Evolutionary conservation across 75 land plant species (phyloP), one percentile per base, ranked within the genome.

Genomic region (Isoetes taiwanensis): DNA sequence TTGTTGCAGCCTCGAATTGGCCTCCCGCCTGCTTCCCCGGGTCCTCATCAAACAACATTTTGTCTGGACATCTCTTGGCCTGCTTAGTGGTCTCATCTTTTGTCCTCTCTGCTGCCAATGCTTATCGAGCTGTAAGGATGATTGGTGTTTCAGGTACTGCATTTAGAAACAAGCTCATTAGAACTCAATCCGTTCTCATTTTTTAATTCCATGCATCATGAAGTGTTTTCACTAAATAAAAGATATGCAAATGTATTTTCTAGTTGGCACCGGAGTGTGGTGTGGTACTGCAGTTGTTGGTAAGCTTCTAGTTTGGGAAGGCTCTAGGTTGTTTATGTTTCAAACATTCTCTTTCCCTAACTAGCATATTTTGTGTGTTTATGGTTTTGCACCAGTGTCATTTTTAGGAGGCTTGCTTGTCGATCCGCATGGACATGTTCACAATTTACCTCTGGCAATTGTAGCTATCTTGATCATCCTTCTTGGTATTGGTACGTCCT

Each of bases 211-310:
- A n/a, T n/a, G n/a, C n/a, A n/a, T n/a, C n/a, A n/a, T n/a, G n/a
- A n/a, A n/a, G n/a, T n/a, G 38, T 37, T 37, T 37, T 14, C 38
- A 37, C 11, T 9, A 14, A 37, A 14, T 14, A 9, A 9, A 9
- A 9, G 38, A 46, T 5, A 16, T 46, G 50, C 25, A 23, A 31
- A 14, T 35, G 20, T 20, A 23, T 50, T 8, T 5, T 62, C 26
- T 66, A 68, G 71, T 68, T 52, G 67, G 38, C 19, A 65, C 53
- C 54, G 71, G 71, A 17, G 62, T 68, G 17, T 68, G 71, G 71
- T 38, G 57, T 24, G 71, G 71, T 3, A 62, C 58, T 4, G 58
- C 67, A 5, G 66, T 61, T 32, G 28, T 68, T 19, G 71, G 71
- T 68, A 33, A 62, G n/a, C n/a, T n/a, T n/a, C n/a, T n/a, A n/a